Percentiles rank a stretch among this genome's conserved stretches.
These are phyloP conservation scores for Stygiomarasmius scandens DNA, from an alignment of 1,284 basidiomycete genomes.

Conservation along the genomic window DNA sequence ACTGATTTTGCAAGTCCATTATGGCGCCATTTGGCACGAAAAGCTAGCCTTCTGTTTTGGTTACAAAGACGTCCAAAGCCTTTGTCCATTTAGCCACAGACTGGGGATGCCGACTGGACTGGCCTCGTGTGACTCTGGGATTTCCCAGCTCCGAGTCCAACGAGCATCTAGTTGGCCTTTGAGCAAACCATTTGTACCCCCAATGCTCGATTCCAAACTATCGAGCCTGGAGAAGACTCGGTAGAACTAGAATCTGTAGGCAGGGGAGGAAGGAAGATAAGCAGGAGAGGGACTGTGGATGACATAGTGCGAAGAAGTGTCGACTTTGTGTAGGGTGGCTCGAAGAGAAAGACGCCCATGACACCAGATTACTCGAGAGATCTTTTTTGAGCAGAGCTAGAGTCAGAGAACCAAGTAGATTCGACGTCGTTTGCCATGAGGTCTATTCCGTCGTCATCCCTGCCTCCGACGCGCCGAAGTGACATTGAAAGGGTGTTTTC, in stretches of 20 bases:
- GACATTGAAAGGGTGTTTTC: slow-evolving; percentile 77
- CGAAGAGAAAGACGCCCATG: slow-evolving; percentile 75
- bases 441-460: slow-evolving; percentile 85
- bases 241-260: slow-evolving; percentile 10
- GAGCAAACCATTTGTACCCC: slow-evolving; percentile 54
- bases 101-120: not conserved
- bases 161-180: slow-evolving; percentile 61
- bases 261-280: slow-evolving; percentile 70
- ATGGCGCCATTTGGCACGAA: too few species aligned
- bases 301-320: slow-evolving; percentile 69
- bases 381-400: not conserved
- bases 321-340: slow-evolving; percentile 73
- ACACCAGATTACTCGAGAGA: slow-evolving; percentile 27
- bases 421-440: slow-evolving; percentile 39
- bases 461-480: slow-evolving; percentile 77
- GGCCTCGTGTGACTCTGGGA: not conserved
- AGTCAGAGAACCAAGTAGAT: not conserved
- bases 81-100: not conserved
- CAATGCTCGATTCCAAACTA: slow-evolving; percentile 70
- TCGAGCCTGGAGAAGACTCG: slow-evolving; percentile 47
- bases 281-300: slow-evolving; percentile 74
- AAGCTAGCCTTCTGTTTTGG: too few species aligned
- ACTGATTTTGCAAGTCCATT: too few species aligned
- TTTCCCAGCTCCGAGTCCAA: slow-evolving; percentile 47
- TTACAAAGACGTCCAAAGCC: too few species aligned